Evolutionary conservation across 208 protist genomes (phyloP).

Genomic region (Acanthamoeba lenticulata): DNA sequence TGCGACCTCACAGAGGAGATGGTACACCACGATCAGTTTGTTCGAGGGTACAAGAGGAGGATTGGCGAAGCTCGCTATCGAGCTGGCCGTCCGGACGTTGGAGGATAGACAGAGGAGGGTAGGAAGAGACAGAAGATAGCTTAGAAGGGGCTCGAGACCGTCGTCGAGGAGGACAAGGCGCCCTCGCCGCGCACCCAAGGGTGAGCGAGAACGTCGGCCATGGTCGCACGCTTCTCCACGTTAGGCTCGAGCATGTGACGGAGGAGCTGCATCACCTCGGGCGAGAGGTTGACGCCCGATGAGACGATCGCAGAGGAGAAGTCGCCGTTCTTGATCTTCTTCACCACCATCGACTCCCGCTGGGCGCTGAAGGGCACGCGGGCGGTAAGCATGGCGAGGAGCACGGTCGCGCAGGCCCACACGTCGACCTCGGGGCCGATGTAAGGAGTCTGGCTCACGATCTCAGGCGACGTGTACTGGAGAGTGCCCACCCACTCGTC

Average conservation of each 20-base stretch:
- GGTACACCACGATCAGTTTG: too few species aligned
- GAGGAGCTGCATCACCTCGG: not conserved
- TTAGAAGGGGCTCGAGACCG: not conserved
- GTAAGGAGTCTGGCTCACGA: constrained; percentile 23
- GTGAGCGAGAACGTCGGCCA: not conserved
- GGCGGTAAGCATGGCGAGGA: constrained; percentile 3
- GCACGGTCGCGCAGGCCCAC: constrained; percentile 37
- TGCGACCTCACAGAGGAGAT: too few species aligned
- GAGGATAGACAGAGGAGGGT: not conserved
- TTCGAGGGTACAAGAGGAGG: too few species aligned
- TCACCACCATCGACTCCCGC: not conserved
- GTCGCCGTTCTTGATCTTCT: constrained; percentile 15
- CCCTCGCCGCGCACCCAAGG: constrained; percentile 30
- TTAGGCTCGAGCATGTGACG: constrained; percentile 25
- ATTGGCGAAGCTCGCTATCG: not conserved
- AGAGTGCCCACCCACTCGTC: constrained; percentile 7
- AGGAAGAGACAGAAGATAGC: too few species aligned
- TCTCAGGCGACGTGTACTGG: constrained; percentile 39
- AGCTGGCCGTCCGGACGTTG: not conserved
- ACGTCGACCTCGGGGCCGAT: not conserved
- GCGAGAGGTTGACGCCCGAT: constrained; percentile 21
- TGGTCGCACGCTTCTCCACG: not conserved
- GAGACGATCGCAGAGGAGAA: not conserved
- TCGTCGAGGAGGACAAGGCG: not conserved
- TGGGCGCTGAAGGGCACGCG: not conserved